Conservation (phyloP, 2,329 filamentous ascomycete species). For the Calonectria ilicicola region DNA sequence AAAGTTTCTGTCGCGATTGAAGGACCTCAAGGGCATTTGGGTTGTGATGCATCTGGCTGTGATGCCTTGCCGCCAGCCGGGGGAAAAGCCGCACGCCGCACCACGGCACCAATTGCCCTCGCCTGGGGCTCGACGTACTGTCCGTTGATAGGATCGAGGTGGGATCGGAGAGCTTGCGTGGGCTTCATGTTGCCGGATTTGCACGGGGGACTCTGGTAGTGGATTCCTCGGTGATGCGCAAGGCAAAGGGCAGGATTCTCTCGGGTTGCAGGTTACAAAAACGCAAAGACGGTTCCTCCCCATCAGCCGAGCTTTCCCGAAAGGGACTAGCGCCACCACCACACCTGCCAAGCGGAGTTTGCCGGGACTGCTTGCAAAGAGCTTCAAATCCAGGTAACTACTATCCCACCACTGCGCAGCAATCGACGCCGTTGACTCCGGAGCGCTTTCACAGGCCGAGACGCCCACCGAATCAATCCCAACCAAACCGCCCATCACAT, state of each 20-base stretch:
- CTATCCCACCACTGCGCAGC: constrained; percentile 2
- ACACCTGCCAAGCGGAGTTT: constrained; percentile 34
- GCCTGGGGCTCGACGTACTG: constrained; percentile 47
- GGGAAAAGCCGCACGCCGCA: constrained; percentile 49
- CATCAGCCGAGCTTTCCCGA: constrained; percentile 51
- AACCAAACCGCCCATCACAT: neutral
- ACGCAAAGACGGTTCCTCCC: constrained; percentile 32
- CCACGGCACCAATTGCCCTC: constrained; percentile 33
- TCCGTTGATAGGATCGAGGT: constrained; percentile 50
- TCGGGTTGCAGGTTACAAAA: constrained; percentile 41
- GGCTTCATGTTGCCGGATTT: constrained; percentile 54
- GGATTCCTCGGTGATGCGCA: constrained; percentile 41
- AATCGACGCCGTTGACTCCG: constrained; percentile 42
- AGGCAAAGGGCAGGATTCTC: constrained; percentile 46
- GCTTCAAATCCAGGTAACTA: constrained; percentile 37
- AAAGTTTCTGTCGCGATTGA: constrained; percentile 19
- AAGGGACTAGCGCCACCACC: constrained; percentile 45
- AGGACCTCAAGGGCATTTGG: constrained; percentile 21
- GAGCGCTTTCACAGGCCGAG: constrained; percentile 35
- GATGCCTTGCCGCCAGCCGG: constrained; percentile 12
- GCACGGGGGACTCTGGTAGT: constrained; percentile 36
- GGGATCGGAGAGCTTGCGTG: constrained; percentile 51
- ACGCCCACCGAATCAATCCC: constrained; percentile 15
- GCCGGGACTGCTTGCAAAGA: constrained; percentile 37
- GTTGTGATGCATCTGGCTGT: constrained; percentile 7